A percentile compares a stretch with the other conserved stretches of the same genome.
Conservation (phyloP, 495 filamentous ascomycete genomes). For the Staphylotrichum longicolle region DNA sequence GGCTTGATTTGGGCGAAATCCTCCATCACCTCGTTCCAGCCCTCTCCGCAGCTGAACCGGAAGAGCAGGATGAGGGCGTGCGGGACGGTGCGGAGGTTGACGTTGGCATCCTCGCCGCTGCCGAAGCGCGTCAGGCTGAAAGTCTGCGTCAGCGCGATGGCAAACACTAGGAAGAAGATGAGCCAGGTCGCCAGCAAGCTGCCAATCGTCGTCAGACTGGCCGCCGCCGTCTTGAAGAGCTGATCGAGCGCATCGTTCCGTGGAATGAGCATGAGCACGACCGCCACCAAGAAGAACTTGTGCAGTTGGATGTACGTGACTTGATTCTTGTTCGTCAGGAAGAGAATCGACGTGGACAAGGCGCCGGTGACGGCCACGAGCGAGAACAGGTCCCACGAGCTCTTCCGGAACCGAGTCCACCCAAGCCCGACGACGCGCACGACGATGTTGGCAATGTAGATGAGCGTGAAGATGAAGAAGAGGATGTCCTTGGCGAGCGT, state of each 20-base stretch:
- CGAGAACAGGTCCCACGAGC: constrained; percentile 94
- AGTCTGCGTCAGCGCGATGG: constrained; percentile 93
- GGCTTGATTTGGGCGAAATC: constrained; percentile 78
- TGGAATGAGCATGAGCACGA: constrained; percentile 89
- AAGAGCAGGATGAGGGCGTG: constrained; percentile 94
- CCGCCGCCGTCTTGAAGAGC: constrained; percentile 98
- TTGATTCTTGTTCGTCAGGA: constrained; percentile 53
- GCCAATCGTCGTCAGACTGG: constrained; percentile 82
- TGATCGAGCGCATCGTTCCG: constrained; percentile 97
- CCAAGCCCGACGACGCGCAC: constrained; percentile 85
- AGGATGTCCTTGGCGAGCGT: constrained; percentile 65
- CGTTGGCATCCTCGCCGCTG: constrained; percentile 65
- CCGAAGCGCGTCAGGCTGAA: constrained; percentile 94
- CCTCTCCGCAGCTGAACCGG: constrained; percentile 86
- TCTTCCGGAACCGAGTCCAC: constrained; percentile 88
- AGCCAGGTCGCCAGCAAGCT: constrained; percentile 97
- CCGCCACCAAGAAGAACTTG: constrained; percentile 89
- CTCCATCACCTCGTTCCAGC: constrained; percentile 96
- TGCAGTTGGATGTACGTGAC: constrained; percentile 73
- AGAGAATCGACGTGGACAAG: constrained; percentile 69
- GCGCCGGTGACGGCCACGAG: constrained; percentile 81
- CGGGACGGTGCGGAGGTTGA: constrained; percentile 92
- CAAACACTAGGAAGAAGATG: constrained; percentile 92
- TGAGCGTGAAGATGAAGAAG: constrained; percentile 79
- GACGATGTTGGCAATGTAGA: constrained; percentile 81